Evolutionary conservation across 257 asterid genomes (phyloP).

Genomic region (Petunia axillaris): DNA sequence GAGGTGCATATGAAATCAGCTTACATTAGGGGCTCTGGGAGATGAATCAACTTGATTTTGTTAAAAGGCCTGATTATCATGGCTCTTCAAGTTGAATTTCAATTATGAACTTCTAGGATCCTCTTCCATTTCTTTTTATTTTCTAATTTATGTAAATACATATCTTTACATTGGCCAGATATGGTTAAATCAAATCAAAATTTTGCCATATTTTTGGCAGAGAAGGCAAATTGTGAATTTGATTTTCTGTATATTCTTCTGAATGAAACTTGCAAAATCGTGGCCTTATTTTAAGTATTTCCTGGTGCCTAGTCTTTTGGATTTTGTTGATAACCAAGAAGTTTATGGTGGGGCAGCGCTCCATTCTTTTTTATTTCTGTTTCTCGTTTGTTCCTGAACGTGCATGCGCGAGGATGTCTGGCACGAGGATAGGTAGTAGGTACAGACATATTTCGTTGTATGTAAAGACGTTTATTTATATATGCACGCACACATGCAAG

Average conservation of each 20-base stretch:
- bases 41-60: conserved; percentile 6
- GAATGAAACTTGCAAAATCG: not conserved
- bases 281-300: not conserved
- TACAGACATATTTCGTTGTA: too few relatives aligned
- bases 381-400: not conserved
- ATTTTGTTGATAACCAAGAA: not conserved
- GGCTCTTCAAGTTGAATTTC: not conserved
- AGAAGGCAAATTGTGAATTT: not conserved
- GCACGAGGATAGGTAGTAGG: too few relatives aligned
- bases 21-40: not conserved
- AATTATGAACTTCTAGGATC: not conserved
- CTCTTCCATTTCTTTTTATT: not conserved
- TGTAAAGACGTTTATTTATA: too few relatives aligned
- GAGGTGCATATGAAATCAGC: not conserved
- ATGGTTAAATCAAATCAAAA: not conserved
- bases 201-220: not conserved
- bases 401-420: not conserved
- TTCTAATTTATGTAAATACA: not conserved
- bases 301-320: not conserved
- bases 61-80: not conserved
- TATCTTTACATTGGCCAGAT: not conserved
- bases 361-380: not conserved
- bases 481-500: not conserved
- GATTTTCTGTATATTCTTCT: not conserved
- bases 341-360: not conserved